phyloP scores from a whole-genome alignment of 2,329 filamentous ascomycete genomes.

The Botrytis sinoallii region DNA sequence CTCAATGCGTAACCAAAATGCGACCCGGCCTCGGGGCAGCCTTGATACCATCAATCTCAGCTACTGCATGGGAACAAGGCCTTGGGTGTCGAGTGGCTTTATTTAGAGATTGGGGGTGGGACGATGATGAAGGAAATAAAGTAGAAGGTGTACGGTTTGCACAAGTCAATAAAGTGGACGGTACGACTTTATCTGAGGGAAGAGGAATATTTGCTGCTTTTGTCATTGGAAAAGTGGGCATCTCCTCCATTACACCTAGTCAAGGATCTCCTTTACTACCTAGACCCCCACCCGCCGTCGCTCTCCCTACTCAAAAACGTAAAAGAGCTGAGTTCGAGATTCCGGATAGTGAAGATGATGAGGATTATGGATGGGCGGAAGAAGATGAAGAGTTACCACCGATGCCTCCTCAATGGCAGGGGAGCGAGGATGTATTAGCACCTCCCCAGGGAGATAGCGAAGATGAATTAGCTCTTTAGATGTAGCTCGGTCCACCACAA shows the following conservation, averaged over 20 bases:
- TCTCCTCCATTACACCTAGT: conserved; percentile 18
- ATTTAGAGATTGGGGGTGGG: conserved; percentile 72
- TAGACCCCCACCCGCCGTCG: conserved; percentile 15
- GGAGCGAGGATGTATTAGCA: conserved; percentile 61
- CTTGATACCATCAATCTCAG: conserved; percentile 71
- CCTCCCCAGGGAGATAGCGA: conserved; percentile 28
- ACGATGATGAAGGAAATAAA: conserved; percentile 42
- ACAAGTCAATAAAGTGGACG: conserved; percentile 63
- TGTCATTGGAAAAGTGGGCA: conserved; percentile 30
- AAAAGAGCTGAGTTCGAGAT: conserved; percentile 61
- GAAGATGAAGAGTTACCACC: conserved; percentile 57
- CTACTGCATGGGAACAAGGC: conserved; percentile 75
- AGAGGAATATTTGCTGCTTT: conserved; percentile 30
- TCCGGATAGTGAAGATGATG: conserved; percentile 59
- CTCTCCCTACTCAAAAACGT: conserved; percentile 52
- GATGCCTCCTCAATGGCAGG: conserved; percentile 65
- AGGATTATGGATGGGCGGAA: conserved; percentile 71
- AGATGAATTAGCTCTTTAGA: conserved; percentile 25
- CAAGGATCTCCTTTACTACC: neutral
- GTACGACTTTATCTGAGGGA: conserved; percentile 38
- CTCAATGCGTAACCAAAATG: conserved; percentile 80
- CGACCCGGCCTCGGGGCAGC: conserved; percentile 63
- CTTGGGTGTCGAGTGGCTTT: conserved; percentile 71
- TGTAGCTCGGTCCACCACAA: neutral
- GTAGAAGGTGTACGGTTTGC: conserved; percentile 57